Evolutionary conservation across 2,329 filamentous ascomycete genomes (phyloP), one percentile per base, ranked within the genome.

Genomic region (Talaromyces sp.): DNA sequence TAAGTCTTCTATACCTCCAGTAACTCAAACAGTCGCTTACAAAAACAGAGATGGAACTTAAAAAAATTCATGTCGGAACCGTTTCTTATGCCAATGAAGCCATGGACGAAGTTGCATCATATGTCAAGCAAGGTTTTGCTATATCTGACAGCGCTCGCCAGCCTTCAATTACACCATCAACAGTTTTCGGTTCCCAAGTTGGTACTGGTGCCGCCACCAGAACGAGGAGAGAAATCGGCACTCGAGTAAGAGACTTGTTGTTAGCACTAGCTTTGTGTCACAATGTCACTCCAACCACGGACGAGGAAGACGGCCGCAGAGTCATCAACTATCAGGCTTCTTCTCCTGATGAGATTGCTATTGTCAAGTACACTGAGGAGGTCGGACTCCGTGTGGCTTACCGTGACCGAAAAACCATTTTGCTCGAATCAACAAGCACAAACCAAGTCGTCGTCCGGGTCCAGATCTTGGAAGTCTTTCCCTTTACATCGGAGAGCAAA

Each of bases 1-100:
- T 84, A 76, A 70, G 79, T 72, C 27, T 31, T 10, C 34, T 15
- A 10, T 62, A 71, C 31, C 29, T 25, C 13, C 5, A 15, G 7
- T 15, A 27, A 31, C 25, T 27, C 15, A 17, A 31, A 61, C 29
- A 31, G 70, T 74, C 63, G 75, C 68, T 70, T 56, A 74, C 58
- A 11, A n/a, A 29, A 63, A 7, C 67, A 85, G 92, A 97, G 73
- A 97, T 97, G 93, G 94, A 97, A 74, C 90, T 99, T 85, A 97
- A 96, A 76, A 99, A 99, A 79, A 94, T 99, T 5, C 96, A 99
- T 73, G 92, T 99, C 62, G 95, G 96, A 10, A 99, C 95, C 10
- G 95, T 98, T 1, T 98, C 94, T 1, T 99, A 99, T 73, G 95
- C 94, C 38, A 97, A 97, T 71, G 95, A 99, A 75, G 94, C 95